These are phyloP conservation scores for Chrysochromulina parva DNA, from an alignment of 78 protist genomes.

Conservation along the genomic window DNA sequence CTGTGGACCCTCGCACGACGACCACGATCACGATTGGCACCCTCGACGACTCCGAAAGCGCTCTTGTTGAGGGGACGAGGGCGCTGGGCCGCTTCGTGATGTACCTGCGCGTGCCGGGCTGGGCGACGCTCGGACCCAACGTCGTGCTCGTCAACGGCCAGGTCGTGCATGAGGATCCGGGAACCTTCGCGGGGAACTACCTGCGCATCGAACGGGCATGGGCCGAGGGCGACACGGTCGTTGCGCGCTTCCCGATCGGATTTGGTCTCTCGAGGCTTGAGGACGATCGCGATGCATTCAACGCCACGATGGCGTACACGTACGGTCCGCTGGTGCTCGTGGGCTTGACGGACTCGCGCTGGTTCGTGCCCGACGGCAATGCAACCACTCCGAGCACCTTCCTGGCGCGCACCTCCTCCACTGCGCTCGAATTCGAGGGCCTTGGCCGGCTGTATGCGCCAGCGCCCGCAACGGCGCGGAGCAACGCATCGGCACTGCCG, in stretches of 20 bases:
- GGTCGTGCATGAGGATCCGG: background rate
- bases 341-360: background rate
- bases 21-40: no score
- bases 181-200: background rate
- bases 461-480: no score
- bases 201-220: background rate
- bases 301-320: background rate
- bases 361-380: background rate
- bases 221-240: background rate
- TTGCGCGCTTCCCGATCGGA: background rate
- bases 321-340: constrained; percentile 14
- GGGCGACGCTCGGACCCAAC: background rate
- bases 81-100: background rate
- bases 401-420: background rate
- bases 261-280: background rate
- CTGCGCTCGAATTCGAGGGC: background rate
- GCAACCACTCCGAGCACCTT: background rate
- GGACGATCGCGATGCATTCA: background rate
- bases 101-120: background rate
- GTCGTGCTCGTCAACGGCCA: background rate
- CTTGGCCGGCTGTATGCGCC: no score
- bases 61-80: no score
- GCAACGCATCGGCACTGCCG: no score
- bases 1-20: no score
- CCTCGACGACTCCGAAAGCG: no score